These are phyloP conservation scores for Fusarium sp. DNA, from an alignment of 2,329 filamentous ascomycete genomes.

Conservation along the genomic window DNA sequence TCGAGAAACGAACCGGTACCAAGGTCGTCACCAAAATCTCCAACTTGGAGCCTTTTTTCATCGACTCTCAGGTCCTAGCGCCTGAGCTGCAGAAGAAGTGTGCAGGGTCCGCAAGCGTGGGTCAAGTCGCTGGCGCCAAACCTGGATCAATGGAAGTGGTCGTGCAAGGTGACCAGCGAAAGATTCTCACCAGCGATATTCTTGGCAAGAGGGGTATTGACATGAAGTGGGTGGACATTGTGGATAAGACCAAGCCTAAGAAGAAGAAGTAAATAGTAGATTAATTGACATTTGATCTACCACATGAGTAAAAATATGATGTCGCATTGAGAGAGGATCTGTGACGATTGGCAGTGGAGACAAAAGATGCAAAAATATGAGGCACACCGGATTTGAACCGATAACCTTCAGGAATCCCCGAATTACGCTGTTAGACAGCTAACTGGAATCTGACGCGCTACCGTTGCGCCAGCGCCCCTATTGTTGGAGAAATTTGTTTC, in stretches of 20 bases:
- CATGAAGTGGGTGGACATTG: slow-evolving; percentile 39
- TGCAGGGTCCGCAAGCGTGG: slow-evolving; percentile 40
- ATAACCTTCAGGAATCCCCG: slow-evolving; percentile 28
- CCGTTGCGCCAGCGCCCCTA: slow-evolving; percentile 27
- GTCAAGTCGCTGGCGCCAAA: slow-evolving; percentile 38
- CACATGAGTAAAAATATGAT: neutral
- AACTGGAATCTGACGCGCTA: slow-evolving; percentile 31
- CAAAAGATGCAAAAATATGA: slow-evolving; percentile 9
- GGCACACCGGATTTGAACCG: slow-evolving; percentile 25
- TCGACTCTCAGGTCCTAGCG: slow-evolving; percentile 39
- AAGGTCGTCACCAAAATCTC: slow-evolving; percentile 43
- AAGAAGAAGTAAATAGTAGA: slow-evolving; percentile 29
- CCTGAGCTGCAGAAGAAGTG: slow-evolving; percentile 43
- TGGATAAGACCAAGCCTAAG: slow-evolving; percentile 40
- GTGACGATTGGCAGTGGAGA: no score
- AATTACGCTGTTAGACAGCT: no score
- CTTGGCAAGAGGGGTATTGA: slow-evolving; percentile 30
- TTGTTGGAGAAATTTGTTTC: accelerated
- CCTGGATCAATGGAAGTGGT: slow-evolving; percentile 41
- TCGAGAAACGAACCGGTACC: slow-evolving; percentile 42
- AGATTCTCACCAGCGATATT: slow-evolving; percentile 31
- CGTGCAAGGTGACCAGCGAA: slow-evolving; percentile 40
- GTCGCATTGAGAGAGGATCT: neutral
- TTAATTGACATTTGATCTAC: neutral
- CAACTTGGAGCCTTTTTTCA: slow-evolving; percentile 40